Evolutionary conservation across 768 basidiomycete species (phyloP).

Genomic region (Collybiopsis luxurians): DNA sequence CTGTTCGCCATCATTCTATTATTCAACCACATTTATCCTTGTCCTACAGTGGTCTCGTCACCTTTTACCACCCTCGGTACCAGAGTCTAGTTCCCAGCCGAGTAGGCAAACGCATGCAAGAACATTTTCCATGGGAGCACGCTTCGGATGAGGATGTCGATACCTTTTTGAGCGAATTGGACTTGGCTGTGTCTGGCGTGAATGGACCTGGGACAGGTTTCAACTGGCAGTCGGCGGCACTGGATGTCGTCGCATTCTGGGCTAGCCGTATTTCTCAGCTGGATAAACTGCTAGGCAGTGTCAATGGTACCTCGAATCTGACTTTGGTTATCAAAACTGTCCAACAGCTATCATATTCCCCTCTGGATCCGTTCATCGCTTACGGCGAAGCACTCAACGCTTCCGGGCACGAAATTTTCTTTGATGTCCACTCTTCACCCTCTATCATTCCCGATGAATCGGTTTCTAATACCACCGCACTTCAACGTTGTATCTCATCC

Average conservation of each 20-base stretch:
- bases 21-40: slow-evolving; percentile 17
- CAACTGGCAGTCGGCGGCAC: slow-evolving; percentile 13
- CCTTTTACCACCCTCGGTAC: slow-evolving; percentile 19
- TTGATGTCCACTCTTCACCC: slow-evolving; percentile 1
- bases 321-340: slow-evolving; percentile 12
- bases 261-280: slow-evolving; percentile 16
- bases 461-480: slow-evolving; percentile 9
- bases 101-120: slow-evolving; percentile 11
- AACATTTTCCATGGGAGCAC: slow-evolving; percentile 13
- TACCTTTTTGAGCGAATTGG: slow-evolving; percentile 15
- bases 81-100: slow-evolving; percentile 14
- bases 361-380: slow-evolving; percentile 18
- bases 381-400: slow-evolving; percentile 15
- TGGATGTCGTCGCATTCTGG: slow-evolving; percentile 16
- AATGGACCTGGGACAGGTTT: slow-evolving; percentile 9
- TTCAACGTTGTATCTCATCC: slow-evolving; percentile 15
- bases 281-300: slow-evolving; percentile 12
- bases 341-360: slow-evolving; percentile 15
- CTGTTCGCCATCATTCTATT: slow-evolving; percentile 12
- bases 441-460: not conserved
- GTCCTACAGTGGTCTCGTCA: slow-evolving; percentile 13
- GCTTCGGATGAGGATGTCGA: slow-evolving; percentile 16
- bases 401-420: slow-evolving; percentile 18
- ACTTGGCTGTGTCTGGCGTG: slow-evolving; percentile 6
- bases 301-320: slow-evolving; percentile 10